Percentiles rank a stretch among this genome's conserved stretches.
phyloP scores from a whole-genome alignment of 164 flowering plant species.

The Saururus chinensis region DNA sequence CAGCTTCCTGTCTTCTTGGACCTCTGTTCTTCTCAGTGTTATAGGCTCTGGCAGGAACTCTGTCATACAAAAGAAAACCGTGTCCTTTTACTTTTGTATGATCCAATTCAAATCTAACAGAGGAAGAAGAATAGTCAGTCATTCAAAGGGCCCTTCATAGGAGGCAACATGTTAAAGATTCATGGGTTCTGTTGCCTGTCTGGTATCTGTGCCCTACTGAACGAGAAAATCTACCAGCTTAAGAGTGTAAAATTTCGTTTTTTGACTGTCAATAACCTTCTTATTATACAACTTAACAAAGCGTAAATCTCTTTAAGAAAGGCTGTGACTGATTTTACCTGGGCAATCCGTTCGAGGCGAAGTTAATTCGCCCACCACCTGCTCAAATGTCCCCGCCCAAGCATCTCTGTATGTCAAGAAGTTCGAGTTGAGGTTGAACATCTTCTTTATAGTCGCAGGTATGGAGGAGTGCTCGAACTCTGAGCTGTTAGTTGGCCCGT shows the following conservation, averaged over 20 bases:
- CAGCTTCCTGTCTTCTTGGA: constrained; percentile 14
- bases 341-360: constrained; percentile 56
- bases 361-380: constrained; percentile 42
- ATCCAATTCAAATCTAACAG: not conserved
- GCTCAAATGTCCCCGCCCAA: constrained; percentile 97
- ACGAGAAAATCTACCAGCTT: too few relatives aligned
- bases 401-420: constrained; percentile 93
- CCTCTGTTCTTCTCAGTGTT: constrained; percentile 17
- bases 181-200: too few relatives aligned
- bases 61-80: not conserved
- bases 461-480: constrained; percentile 92
- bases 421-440: constrained; percentile 77
- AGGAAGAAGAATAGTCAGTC: too few relatives aligned
- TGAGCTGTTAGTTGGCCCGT: constrained; percentile 63
- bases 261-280: too few relatives aligned
- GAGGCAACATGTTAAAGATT: too few relatives aligned
- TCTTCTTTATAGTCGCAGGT: constrained; percentile 88
- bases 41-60: constrained; percentile 18
- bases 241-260: too few relatives aligned
- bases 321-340: constrained; percentile 9
- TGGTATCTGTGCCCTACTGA: too few relatives aligned
- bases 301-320: not conserved
- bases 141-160: too few relatives aligned
- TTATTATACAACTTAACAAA: not conserved
- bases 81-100: not conserved